Base-by-base conservation (phyloP, 2,329 filamentous ascomycete genomes). In the Neofusicoccum parvum region DNA sequence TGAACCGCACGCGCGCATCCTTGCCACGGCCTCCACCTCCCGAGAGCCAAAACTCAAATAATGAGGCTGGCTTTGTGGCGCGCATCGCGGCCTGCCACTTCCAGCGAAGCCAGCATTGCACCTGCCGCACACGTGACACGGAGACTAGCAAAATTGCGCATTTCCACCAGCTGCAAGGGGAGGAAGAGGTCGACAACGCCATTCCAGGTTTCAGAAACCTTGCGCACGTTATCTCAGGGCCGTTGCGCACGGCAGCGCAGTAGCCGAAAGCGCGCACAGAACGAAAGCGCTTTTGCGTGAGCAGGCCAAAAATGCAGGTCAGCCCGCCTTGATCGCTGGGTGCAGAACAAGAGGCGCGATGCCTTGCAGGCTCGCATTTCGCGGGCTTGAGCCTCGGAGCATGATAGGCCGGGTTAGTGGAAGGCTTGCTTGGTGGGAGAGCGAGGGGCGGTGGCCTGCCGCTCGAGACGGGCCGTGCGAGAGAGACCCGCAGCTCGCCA, bases 21-120 rank as follows among this genome's bases (percentile, higher is more conserved):
- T 60, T 36, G 32, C 41, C n/a, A 5, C 32, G 17, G 43, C 56
- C 41, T 45, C 41, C 41, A 15, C 27, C n/a, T 17, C 32, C 54
- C 23, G 39, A 48, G 1, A 23, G 9, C 9, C 27, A 41, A 48
- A 60, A 60, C 27, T 48, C 56, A 60, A 60, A 60, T 60, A 14
- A 48, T 60, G 56, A 60, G 56, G 56, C 56, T 49, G 56, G 56
- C 56, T 46, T 46, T 60, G 56, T 60, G 56, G 56, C 56, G 56
- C 43, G 32, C 56, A 60, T 36, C 43, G 43, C 56, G 56, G 27
- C 56, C 56, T 48, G 56, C 41, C 27, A 15, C 39, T 36, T 46
- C 23, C 41, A 48, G 56, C 56, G 56, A 48, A 58, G 37, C 17
- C 45, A 60, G 56, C 56, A 23, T 36, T 32, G 32, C 27, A 37